phyloP scores from a whole-genome alignment of 2,329 filamentous ascomycete species.

The Exophiala viscosa region DNA sequence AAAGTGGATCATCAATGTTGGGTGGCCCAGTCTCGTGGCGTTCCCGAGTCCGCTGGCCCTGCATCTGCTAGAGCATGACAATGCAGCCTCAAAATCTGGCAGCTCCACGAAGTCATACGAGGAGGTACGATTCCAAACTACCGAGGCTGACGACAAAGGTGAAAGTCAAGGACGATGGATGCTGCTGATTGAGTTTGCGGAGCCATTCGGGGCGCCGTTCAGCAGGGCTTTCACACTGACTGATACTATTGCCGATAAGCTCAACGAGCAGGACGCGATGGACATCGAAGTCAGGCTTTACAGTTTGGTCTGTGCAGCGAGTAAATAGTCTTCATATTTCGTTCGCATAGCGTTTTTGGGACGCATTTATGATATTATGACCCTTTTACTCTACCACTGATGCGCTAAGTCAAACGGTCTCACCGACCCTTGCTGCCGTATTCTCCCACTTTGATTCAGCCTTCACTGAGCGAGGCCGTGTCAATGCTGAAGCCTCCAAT shows the following conservation, averaged over 20 bases:
- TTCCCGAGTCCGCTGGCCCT: slow-evolving; percentile 7
- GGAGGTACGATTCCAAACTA: slow-evolving; percentile 3
- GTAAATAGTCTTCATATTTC: neutral
- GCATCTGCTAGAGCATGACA: slow-evolving; percentile 13
- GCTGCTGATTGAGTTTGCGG: slow-evolving; percentile 12
- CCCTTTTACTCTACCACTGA: neutral
- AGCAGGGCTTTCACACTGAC: neutral
- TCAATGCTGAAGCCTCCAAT: slow-evolving; percentile 21
- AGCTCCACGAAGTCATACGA: slow-evolving; percentile 16
- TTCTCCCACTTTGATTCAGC: slow-evolving; percentile 3
- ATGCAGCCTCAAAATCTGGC: slow-evolving; percentile 3
- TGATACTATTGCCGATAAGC: neutral
- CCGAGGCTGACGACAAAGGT: neutral
- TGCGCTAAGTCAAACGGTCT: neutral
- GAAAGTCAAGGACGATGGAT: slow-evolving; percentile 4
- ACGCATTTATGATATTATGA: no score
- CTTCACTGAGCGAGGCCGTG: slow-evolving; percentile 20
- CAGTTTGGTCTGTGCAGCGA: neutral
- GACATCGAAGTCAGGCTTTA: slow-evolving; percentile 2
- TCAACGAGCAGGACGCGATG: neutral
- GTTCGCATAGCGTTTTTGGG: neutral
- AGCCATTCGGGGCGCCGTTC: slow-evolving; percentile 8
- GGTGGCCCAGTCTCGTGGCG: neutral
- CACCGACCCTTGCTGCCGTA: no score
- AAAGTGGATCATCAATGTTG: neutral